Percentiles rank a stretch among this genome's conserved stretches.
phyloP scores from a whole-genome alignment of 257 asterid species.

The Apocynum venetum region DNA sequence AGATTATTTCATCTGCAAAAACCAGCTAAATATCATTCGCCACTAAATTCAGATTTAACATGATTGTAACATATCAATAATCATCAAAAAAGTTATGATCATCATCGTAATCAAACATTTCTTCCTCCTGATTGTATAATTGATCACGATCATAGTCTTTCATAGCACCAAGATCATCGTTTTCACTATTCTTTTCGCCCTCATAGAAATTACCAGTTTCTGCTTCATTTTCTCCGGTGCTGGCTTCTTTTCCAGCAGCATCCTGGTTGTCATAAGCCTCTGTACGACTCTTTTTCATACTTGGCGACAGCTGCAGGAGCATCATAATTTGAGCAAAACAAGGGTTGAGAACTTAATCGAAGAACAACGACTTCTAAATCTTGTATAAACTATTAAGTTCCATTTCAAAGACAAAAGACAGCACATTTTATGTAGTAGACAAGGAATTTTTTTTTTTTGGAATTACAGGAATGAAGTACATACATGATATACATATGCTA shows the following conservation, averaged over 20 bases:
- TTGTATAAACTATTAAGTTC: no score
- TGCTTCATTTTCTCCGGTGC: constrained; percentile 8
- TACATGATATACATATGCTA: no score
- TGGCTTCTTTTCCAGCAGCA: not conserved
- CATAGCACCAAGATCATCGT: not conserved
- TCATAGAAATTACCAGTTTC: not conserved
- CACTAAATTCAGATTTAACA: no score
- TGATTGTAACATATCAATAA: not conserved
- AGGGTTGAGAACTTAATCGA: no score
- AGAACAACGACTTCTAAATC: no score
- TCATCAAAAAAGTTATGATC: constrained; percentile 7
- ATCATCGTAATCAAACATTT: constrained; percentile 14
- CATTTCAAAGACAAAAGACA: no score
- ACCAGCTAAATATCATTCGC: not conserved
- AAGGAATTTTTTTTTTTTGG: no score
- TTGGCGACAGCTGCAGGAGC: constrained; percentile 10
- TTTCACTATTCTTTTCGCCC: not conserved
- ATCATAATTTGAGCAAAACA: not conserved
- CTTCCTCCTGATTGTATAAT: constrained; percentile 6
- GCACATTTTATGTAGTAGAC: no score
- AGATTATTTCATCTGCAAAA: not conserved
- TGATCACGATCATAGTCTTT: not conserved
- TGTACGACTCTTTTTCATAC: constrained; percentile 1
- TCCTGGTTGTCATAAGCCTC: constrained; percentile 1
- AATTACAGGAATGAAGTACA: no score